phyloP scores from a whole-genome alignment of 2,329 filamentous ascomycete species.

The Diaporthe humulicola region DNA sequence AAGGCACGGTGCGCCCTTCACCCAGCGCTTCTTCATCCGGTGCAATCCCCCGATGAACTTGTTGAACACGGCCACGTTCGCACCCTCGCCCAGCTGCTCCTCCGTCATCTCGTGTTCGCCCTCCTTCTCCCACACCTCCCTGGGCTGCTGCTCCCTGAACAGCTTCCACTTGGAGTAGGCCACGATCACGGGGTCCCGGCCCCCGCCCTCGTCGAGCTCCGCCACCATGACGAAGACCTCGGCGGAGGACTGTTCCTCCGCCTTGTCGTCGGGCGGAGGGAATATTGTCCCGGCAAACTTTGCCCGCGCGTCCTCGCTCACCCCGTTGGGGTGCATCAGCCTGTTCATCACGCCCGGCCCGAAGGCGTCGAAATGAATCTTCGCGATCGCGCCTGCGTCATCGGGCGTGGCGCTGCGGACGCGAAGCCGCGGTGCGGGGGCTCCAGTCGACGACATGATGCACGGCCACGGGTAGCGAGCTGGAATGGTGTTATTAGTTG shows the following conservation, averaged over 20 bases:
- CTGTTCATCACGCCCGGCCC: constrained; percentile 42
- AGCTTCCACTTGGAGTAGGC: constrained; percentile 48
- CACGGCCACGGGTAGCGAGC: not conserved
- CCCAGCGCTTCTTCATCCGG: constrained; percentile 36
- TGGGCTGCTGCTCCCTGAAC: constrained; percentile 41
- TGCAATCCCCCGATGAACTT: constrained; percentile 46
- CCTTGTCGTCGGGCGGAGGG: not conserved
- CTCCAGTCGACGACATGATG: constrained; percentile 19
- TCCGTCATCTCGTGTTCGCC: constrained; percentile 29
- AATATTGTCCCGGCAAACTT: constrained; percentile 42
- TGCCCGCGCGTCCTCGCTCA: constrained; percentile 37
- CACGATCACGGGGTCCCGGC: constrained; percentile 44
- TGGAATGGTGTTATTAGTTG: not conserved
- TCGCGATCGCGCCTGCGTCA: constrained; percentile 23
- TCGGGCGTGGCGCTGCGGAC: constrained; percentile 31
- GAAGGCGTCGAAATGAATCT: constrained; percentile 36
- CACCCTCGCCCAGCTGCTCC: constrained; percentile 44
- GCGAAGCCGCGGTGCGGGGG: constrained; percentile 7
- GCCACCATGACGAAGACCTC: constrained; percentile 44
- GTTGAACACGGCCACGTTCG: constrained; percentile 42
- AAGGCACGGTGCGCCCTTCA: constrained; percentile 45
- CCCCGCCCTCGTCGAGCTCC: constrained; percentile 41
- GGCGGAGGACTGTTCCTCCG: not conserved
- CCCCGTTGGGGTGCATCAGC: constrained; percentile 45
- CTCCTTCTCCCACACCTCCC: constrained; percentile 49